Base-by-base conservation (phyloP, 2,329 filamentous ascomycete genomes). In the Pestalotiopsis sp. region DNA sequence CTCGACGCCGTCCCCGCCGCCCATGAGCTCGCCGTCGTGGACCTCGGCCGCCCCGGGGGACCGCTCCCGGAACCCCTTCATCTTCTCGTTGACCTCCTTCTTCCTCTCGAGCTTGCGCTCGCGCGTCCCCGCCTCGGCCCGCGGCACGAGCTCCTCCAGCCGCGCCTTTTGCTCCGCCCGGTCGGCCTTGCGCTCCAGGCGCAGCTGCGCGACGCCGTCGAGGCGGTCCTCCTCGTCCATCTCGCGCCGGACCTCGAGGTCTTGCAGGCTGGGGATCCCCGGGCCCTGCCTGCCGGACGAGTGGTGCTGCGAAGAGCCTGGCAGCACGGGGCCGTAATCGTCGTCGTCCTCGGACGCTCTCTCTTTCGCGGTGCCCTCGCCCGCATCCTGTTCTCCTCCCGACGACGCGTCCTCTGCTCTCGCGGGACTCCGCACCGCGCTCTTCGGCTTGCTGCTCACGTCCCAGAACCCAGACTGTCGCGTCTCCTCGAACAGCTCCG, bases 51-150 rank as follows among this genome's bases (percentile, higher is more conserved):
- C 83, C 0, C 88, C 90, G 0, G 91, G 88, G 13, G 90, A 91
- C 71, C 87, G 90, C 72, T 94, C 85, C 68, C 89, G 82, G 76
- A 97, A 97, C 12, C 88, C 87, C 31, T 90, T 88, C 83, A 97
- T 91, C 72, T 91, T 89, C 6, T 91, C 90, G 38, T 92, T 92
- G 4, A 88, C 84, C 71, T 92, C 92, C 41, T 87, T 87, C 72
- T 91, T 91, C 86, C 98, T 98, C 82, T 99, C 95, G 1, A 98
- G 85, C 75, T 90, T 88, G 12, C 95, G 90, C 81, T 97, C 95
- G 60, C 91, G 90, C 1, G 92, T 93, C 0, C 95, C 94, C 0
- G 94, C 83, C 70, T 96, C 94, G 0, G 95, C 93, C 12, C 93
- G 92, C 0, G 95, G 95, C 0, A 86, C 89, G 0, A 98, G 82